A percentile compares a stretch with the other conserved stretches of the same genome.
phyloP scores from a whole-genome alignment of 1,139 yeast species.

The Groenewaldozyma sp. region DNA sequence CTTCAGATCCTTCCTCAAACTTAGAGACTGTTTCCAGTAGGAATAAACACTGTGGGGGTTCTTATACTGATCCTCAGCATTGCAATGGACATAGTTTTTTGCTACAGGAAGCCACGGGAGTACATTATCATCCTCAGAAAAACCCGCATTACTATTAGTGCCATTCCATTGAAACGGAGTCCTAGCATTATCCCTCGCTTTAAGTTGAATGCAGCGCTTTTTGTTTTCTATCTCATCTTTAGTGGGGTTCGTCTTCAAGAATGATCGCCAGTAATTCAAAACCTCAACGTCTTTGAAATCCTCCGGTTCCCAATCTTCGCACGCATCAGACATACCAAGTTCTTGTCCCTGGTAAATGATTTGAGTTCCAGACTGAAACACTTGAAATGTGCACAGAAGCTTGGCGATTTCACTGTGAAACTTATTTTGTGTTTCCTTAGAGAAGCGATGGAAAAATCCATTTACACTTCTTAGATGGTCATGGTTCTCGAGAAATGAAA shows the following conservation, averaged over 20 bases:
- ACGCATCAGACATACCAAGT: constrained; percentile 45
- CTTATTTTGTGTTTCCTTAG: no score
- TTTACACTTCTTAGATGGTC: constrained; percentile 49
- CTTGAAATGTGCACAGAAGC: constrained; percentile 39
- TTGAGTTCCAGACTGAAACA: constrained; percentile 46
- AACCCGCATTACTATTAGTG: constrained; percentile 38
- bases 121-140: constrained; percentile 32
- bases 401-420: constrained; percentile 37
- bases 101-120: constrained; percentile 49
- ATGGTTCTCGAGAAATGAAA: constrained; percentile 49
- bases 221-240: constrained; percentile 28
- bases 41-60: constrained; percentile 41
- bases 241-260: constrained; percentile 28
- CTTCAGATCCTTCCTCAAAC: constrained; percentile 38
- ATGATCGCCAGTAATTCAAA: constrained; percentile 35
- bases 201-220: constrained; percentile 21
- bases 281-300: constrained; percentile 46
- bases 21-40: constrained; percentile 40
- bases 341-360: constrained; percentile 56
- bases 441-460: constrained; percentile 39
- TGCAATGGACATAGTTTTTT: constrained; percentile 42
- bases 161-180: constrained; percentile 53
- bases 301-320: constrained; percentile 39
- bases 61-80: constrained; percentile 39
- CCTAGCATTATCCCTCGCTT: constrained; percentile 44